These are phyloP conservation scores for Glonium stellatum DNA, from an alignment of 495 filamentous ascomycete genomes.

Conservation along the genomic window DNA sequence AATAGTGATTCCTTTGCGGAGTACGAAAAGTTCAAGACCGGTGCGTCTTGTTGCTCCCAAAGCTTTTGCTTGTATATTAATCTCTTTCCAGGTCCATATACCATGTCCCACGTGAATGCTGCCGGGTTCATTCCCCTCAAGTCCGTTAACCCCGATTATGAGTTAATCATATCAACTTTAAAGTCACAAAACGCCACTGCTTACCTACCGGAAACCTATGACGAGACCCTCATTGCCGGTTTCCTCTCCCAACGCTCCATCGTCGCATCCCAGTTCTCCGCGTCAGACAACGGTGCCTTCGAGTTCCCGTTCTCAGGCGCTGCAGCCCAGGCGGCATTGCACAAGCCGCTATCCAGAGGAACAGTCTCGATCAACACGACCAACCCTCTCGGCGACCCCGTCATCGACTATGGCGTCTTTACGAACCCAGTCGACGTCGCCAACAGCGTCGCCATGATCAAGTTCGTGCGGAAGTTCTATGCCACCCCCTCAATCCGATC, in stretches of 20 bases:
- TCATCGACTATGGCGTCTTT: conserved; percentile 45
- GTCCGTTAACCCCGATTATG: neutral
- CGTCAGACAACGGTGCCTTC: too few species aligned
- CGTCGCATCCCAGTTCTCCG: too few species aligned
- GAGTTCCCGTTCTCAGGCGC: too few species aligned
- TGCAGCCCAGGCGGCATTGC: too few species aligned
- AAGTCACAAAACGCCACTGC: too few species aligned
- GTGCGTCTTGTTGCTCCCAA: too few species aligned
- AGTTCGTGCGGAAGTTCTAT: conserved; percentile 6
- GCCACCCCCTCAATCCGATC: neutral
- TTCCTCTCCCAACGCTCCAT: neutral
- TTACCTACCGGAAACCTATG: neutral
- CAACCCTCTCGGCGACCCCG: conserved; percentile 31
- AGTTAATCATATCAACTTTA: neutral
- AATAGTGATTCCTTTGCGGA: too few species aligned
- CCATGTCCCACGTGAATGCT: neutral
- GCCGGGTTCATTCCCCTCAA: neutral
- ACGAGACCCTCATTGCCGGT: neutral
- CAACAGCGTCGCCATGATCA: conserved; percentile 4
- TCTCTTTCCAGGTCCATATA: neutral
- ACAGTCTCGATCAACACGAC: conserved; percentile 41
- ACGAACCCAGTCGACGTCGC: conserved; percentile 43
- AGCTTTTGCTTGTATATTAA: too few species aligned
- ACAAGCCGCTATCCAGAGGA: conserved; percentile 33
- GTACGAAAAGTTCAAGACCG: too few species aligned